Base-by-base conservation (phyloP, 768 basidiomycete genomes). In the Ramaria rubella region DNA sequence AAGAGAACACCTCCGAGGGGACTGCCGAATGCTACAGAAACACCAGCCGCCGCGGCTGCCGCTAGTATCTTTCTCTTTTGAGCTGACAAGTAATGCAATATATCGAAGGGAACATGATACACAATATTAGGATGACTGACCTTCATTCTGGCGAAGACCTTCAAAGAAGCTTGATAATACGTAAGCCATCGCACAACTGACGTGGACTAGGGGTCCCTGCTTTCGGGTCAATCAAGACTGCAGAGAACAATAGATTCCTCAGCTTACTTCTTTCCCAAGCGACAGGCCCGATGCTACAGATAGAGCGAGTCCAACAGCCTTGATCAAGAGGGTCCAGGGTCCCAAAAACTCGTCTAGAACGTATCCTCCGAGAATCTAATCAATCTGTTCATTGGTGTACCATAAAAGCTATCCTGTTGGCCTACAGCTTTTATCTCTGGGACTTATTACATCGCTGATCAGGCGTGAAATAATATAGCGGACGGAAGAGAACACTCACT, bases 311-410 rank as follows among this genome's bases (percentile, higher is more conserved):
- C 91, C 91, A 30, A 93, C 70, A 0, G 85, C 81, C 67, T 95
- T 95, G 63, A 90, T 90, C 48, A 92, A 73, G 26, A 95, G 75
- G 0, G 88, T 92, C 86, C 90, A 90, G 1, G 83, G 81, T 8
- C 87, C 82, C n/a, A 95, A 76, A 68, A 91, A 93, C 1, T 85
- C 81, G 63, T 92, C 88, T 42, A 95, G 82, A 6, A 93, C 90
- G 64, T 90, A 93, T 38, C 91, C 90, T 24, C 83, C 82, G 17
- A 92, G 74, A 60, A 90, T 87, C 86, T 88, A 59, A 2, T 27
- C 12, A 11, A 26, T 46, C 12, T 3, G 33, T 44, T 27, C 33
- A 40, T 59, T 8, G 21, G 21, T 33, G 49, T 42, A n/a, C 21
- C 4, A 1, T 44, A 9, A 19, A 7, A 21, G 40, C 15, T 6